Conservation (phyloP, 768 basidiomycete species). For the Mycena sanguinolenta region DNA sequence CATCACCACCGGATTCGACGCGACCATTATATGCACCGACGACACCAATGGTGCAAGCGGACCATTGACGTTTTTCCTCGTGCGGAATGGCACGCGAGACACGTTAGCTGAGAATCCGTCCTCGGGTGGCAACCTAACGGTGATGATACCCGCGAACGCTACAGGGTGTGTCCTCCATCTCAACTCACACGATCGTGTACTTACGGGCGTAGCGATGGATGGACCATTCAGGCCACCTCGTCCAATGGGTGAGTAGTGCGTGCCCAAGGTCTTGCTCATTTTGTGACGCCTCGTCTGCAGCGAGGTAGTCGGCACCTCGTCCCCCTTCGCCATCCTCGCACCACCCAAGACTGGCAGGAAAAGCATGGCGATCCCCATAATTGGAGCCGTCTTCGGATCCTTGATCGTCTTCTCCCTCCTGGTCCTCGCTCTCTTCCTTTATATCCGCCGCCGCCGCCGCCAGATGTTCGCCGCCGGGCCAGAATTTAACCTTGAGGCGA, state of each 20-base stretch:
- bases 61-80: conserved; percentile 17
- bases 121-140: background rate
- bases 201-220: conserved; percentile 15
- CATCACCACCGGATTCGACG: conserved; percentile 15
- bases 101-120: background rate
- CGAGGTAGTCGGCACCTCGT: background rate
- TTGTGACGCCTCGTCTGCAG: conserved; percentile 4
- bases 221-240: conserved; percentile 15
- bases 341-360: background rate
- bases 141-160: conserved; percentile 17
- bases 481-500: conserved; percentile 24
- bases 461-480: conserved; percentile 14
- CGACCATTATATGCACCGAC: conserved; percentile 18
- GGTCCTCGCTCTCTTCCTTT: conserved; percentile 24
- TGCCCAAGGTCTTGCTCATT: too few species aligned
- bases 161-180: conserved; percentile 27
- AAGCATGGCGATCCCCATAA: conserved; percentile 2
- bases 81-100: conserved; percentile 6
- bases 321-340: conserved; percentile 7
- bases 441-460: conserved; percentile 34
- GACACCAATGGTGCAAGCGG: background rate
- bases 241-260: conserved; percentile 9
- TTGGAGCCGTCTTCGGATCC: conserved; percentile 24
- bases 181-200: background rate
- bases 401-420: conserved; percentile 16